A percentile compares a stretch with the other conserved stretches of the same genome.
Conservation (phyloP, 345 rosid genomes). For the Eutrema heterophyllum region DNA sequence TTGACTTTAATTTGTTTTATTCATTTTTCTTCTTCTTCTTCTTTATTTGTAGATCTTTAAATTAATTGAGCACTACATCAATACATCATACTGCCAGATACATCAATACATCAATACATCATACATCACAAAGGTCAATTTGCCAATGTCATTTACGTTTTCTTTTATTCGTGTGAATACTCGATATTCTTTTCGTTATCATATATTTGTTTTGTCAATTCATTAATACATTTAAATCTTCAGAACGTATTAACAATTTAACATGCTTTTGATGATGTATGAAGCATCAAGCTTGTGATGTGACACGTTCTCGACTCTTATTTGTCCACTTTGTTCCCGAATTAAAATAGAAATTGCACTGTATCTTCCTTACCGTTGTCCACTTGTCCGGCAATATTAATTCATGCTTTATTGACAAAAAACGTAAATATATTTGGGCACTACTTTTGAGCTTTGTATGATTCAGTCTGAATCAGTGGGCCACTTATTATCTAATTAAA, state of each 20-base stretch:
- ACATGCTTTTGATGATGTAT: background rate
- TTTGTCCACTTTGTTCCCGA: background rate
- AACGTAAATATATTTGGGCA: background rate
- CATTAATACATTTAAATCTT: background rate
- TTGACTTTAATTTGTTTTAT: constrained; percentile 10
- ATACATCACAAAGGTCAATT: no score
- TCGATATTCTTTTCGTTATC: background rate
- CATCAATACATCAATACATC: no score
- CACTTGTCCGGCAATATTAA: no score
- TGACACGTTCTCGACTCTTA: constrained; percentile 8
- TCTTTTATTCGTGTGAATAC: background rate
- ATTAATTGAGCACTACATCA: background rate
- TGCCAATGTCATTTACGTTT: no score
- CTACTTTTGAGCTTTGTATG: background rate
- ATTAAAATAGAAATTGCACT: background rate
- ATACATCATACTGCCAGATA: no score
- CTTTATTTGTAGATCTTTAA: background rate
- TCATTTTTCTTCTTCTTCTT: background rate
- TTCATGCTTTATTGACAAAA: constrained; percentile 3
- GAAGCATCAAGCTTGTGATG: constrained; percentile 12
- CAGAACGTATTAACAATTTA: background rate
- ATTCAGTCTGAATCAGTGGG: background rate
- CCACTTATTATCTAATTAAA: background rate
- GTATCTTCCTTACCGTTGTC: background rate
- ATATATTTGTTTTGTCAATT: background rate